Conservation (phyloP, 148 eudicot genomes). For the Silene latifolia region DNA sequence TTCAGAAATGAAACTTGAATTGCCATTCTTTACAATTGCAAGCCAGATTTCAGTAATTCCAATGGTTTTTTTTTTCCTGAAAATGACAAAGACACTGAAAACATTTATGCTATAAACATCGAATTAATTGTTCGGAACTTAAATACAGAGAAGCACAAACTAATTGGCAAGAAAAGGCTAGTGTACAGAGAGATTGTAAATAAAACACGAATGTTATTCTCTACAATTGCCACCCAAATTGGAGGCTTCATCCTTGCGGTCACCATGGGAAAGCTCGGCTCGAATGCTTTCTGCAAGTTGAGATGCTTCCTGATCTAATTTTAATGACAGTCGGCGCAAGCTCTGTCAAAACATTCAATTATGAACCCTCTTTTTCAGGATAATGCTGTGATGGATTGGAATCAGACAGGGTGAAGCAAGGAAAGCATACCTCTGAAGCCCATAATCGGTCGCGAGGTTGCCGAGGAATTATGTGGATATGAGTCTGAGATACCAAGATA, state of each 20-base stretch:
- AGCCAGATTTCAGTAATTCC: no score
- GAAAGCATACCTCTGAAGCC: conserved; percentile 72
- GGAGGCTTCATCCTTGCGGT: conserved; percentile 45
- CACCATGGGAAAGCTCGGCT: conserved; percentile 40
- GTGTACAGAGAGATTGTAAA: conserved; percentile 21
- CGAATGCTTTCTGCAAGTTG: conserved; percentile 63
- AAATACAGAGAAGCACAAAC: conserved; percentile 5
- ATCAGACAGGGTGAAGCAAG: neutral
- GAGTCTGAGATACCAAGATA: conserved; percentile 50
- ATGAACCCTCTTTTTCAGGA: neutral
- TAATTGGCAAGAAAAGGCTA: neutral
- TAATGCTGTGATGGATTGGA: conserved; percentile 1
- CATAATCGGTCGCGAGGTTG: conserved; percentile 76
- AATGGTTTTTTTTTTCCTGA: no score
- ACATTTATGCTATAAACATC: conserved; percentile 5
- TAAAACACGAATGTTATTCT: conserved; percentile 5
- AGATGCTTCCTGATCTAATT: conserved; percentile 58
- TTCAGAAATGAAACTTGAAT: no score
- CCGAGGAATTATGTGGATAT: conserved; percentile 90
- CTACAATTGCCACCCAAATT: conserved; percentile 30
- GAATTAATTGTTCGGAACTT: conserved; percentile 1
- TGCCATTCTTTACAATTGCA: neutral
- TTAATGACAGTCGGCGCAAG: conserved; percentile 54
- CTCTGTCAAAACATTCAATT: conserved; percentile 41
- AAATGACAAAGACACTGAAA: neutral